Conservation (phyloP, 176 grass and related monocot species). For the Alopecurus myosuroides region DNA sequence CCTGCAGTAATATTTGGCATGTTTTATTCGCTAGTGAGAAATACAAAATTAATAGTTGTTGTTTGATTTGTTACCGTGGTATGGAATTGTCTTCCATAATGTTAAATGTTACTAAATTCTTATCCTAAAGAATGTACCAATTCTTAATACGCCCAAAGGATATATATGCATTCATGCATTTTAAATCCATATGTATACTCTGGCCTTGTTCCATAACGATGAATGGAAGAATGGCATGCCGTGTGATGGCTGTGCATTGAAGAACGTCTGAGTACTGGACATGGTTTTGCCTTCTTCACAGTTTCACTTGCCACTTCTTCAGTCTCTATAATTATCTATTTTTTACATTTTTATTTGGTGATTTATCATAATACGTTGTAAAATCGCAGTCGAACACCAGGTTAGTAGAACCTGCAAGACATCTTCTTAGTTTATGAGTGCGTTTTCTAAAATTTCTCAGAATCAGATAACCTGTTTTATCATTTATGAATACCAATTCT, state of each 20-base stretch:
- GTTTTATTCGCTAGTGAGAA: background rate
- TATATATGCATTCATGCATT: background rate
- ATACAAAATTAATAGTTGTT: background rate
- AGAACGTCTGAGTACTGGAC: background rate
- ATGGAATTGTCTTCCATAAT: background rate
- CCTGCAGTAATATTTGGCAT: background rate
- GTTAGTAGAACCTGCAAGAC: background rate
- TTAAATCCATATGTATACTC: background rate
- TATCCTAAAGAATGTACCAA: background rate
- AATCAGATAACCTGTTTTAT: background rate
- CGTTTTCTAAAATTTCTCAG: background rate
- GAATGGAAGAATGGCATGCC: background rate
- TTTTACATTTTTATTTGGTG: background rate
- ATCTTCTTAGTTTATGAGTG: background rate
- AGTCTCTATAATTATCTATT: background rate
- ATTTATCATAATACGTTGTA: background rate
- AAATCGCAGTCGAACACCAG: background rate
- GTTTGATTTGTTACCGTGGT: background rate
- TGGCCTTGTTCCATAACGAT: background rate
- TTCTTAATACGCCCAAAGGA: background rate
- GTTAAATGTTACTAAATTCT: background rate
- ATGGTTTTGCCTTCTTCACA: background rate
- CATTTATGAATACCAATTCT: background rate
- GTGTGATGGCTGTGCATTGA: background rate
- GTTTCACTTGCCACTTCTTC: background rate